Conservation (phyloP, 2,329 filamentous ascomycete species). For the Parafenestella ontariensis region DNA sequence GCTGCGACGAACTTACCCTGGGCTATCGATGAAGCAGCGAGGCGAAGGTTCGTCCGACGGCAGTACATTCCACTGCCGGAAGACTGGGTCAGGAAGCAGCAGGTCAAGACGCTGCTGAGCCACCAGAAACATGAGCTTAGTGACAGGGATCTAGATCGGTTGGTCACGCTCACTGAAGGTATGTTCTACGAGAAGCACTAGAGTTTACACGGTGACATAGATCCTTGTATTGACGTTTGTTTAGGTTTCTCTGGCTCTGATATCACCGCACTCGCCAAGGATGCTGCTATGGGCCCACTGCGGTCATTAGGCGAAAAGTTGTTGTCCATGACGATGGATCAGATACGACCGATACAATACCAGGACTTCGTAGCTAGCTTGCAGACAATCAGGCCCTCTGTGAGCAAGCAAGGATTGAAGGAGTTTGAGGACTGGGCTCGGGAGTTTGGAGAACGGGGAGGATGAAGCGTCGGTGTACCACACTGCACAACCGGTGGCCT, state of each 20-base stretch:
- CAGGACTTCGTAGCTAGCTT: constrained; percentile 86
- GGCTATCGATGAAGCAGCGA: constrained; percentile 96
- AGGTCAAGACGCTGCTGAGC: constrained; percentile 79
- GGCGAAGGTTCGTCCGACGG: constrained; percentile 86
- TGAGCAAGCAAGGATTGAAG: constrained; percentile 82
- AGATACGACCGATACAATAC: constrained; percentile 86
- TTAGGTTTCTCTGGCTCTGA: constrained; percentile 96
- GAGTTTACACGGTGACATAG: background rate
- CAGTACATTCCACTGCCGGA: constrained; percentile 97
- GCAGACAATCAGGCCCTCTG: constrained; percentile 84
- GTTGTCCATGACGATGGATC: constrained; percentile 89
- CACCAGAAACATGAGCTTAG: constrained; percentile 85
- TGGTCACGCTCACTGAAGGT: constrained; percentile 89
- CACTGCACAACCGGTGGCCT: background rate
- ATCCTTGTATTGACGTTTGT: background rate
- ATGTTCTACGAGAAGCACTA: constrained; percentile 38
- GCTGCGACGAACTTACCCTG: constrained; percentile 96
- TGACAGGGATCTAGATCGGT: constrained; percentile 71
- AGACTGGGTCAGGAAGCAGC: constrained; percentile 76
- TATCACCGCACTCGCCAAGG: constrained; percentile 94
- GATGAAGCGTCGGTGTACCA: constrained; percentile 55
- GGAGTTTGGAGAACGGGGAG: constrained; percentile 91
- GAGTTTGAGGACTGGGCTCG: constrained; percentile 94
- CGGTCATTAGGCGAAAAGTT: constrained; percentile 88
- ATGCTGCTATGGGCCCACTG: constrained; percentile 95